Percentiles rank a stretch among this genome's conserved stretches.
Evolutionary conservation across 495 filamentous ascomycete genomes (phyloP).

Genomic region (Trichoderma reesei): DNA sequence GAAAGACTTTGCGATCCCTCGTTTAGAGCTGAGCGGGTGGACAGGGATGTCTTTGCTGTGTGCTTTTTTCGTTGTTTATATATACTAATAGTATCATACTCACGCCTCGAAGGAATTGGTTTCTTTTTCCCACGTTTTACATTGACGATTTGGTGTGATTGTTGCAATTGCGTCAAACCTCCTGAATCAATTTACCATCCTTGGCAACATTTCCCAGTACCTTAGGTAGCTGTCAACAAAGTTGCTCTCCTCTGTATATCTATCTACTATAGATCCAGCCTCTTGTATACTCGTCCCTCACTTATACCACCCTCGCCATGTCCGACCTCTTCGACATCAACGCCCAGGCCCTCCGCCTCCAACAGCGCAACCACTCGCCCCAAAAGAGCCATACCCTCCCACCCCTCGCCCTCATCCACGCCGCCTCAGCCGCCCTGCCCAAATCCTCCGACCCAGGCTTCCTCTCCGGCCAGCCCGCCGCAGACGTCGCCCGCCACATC

Average conservation of each 20-base stretch:
- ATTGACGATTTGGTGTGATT: no score
- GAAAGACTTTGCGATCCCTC: conserved; percentile 1
- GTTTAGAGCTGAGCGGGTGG: not conserved
- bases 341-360: not conserved
- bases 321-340: not conserved
- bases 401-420: not conserved
- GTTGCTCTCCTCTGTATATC: no score
- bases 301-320: not conserved
- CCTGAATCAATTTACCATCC: no score
- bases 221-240: no score
- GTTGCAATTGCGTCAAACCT: no score
- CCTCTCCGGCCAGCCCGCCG: not conserved
- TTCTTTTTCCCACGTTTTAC: no score
- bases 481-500: conserved; percentile 26
- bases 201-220: no score
- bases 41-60: not conserved
- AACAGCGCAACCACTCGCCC: not conserved
- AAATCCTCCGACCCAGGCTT: not conserved
- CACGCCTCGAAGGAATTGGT: no score
- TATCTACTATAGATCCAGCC: not conserved
- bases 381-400: not conserved
- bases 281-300: not conserved
- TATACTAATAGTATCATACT: not conserved
- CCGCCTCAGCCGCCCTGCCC: not conserved
- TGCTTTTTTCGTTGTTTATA: not conserved